Evolutionary conservation across 2,329 filamentous ascomycete species (phyloP).

Genomic region (Colletotrichum tabaci): DNA sequence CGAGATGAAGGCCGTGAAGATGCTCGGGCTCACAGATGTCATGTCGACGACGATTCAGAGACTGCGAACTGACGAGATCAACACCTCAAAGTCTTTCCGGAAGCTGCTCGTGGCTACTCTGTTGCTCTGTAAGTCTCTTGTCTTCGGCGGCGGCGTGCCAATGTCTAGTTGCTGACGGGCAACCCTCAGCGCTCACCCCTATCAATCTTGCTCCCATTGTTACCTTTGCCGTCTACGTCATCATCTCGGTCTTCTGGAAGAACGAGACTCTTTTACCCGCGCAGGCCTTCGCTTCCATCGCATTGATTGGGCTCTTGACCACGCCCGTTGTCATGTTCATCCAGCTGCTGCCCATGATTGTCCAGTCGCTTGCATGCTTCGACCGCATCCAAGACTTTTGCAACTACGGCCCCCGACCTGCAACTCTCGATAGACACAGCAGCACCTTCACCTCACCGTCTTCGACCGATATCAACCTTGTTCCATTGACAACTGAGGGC

Average conservation of each 20-base stretch:
- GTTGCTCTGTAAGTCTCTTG: conserved; percentile 43
- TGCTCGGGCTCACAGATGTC: conserved; percentile 52
- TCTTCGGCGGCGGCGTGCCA: no score
- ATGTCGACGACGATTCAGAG: conserved; percentile 47
- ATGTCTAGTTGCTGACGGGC: neutral
- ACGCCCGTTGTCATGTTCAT: conserved; percentile 45
- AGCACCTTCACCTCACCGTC: neutral
- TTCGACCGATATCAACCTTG: neutral
- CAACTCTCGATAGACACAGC: no score
- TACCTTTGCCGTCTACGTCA: conserved; percentile 47
- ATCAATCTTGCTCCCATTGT: conserved; percentile 45
- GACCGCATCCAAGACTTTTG: conserved; percentile 47
- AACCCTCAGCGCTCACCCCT: conserved; percentile 41
- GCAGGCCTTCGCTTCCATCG: conserved; percentile 45
- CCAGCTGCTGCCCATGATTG: conserved; percentile 43
- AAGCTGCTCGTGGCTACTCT: conserved; percentile 45
- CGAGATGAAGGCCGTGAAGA: conserved; percentile 63
- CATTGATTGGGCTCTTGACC: conserved; percentile 44
- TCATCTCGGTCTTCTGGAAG: conserved; percentile 47
- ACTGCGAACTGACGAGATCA: conserved; percentile 49
- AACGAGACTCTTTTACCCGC: conserved; percentile 44
- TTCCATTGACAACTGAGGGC: neutral
- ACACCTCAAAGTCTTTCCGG: conserved; percentile 48
- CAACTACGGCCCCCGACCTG: neutral
- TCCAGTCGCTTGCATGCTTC: conserved; percentile 43